Base-by-base conservation (phyloP, 148 eudicot species). In the Limonium bicolor region DNA sequence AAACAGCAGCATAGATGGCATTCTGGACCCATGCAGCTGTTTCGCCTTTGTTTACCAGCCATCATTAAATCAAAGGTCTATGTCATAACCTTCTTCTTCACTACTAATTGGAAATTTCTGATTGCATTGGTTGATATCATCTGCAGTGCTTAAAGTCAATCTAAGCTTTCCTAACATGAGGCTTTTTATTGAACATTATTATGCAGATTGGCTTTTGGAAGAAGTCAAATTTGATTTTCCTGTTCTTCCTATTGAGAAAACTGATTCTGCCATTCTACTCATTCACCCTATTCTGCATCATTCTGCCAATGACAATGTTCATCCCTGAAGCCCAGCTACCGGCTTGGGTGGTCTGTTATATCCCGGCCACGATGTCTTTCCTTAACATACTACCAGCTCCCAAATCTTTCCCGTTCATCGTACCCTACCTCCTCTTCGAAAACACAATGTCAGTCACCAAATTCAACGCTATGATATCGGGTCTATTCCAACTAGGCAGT, bases 1-100 rank as follows among this genome's bases (percentile, higher is more conserved):
- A 86, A 86, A 57, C 96, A 86, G 46, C 97, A 90, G 29, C 97
- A 90, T 39, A 64, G 97, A 67, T 90, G 97, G 97, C 97, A 90
- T 62, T 90, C 97, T 5, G 97, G 97, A 31, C 97, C 97, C 3
- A 90, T 90, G 97, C 97, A 84, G 56, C 60, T 90, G 63, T 90
- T 90, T 53, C 84, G 95, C 23, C 93, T 90, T 37, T 90, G 97
- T 64, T 69, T 90, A 54, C 97, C 93, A 5, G 93, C 56, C 51
- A 68, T 90, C 22, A 64, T 84, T 55, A 48, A 48, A 60, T 63
- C 97, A 41, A 80, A 84, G 93, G 97, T 90, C n/a, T n/a, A n/a
- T n/a, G 65, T 20, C 7, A 7, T 19, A 16, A 8, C 31, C 2
- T 18, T 46, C 8, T n/a, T 20, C 3, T 6, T 54, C 27, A 8